Conservation (phyloP, 1,284 basidiomycete species). For the Mycena citricolor region DNA sequence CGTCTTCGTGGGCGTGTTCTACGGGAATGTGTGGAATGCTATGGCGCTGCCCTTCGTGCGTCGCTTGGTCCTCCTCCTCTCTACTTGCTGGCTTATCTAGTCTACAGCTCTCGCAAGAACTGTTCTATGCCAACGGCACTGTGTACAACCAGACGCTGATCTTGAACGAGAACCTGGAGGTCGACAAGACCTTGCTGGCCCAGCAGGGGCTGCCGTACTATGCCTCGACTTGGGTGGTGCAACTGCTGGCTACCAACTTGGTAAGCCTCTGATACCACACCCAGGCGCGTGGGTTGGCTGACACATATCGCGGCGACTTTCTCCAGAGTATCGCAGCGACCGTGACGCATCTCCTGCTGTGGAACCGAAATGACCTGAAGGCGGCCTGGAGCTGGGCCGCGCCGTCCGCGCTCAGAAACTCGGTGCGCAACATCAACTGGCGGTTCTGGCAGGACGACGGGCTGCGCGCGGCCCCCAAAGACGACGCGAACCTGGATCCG, state of each 20-base stretch:
- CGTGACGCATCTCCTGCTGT: conserved; percentile 51
- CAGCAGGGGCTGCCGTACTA: conserved; percentile 42
- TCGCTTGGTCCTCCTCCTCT: neutral
- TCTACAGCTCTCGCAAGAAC: conserved; percentile 42
- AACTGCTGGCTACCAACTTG: conserved; percentile 38
- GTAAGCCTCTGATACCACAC: no score
- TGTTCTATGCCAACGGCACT: conserved; percentile 53
- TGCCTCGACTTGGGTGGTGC: conserved; percentile 40
- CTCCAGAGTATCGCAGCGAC: conserved; percentile 45
- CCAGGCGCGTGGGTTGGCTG: no score
- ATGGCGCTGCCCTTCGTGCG: conserved; percentile 49
- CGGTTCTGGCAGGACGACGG: conserved; percentile 46
- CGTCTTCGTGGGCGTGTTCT: conserved; percentile 42
- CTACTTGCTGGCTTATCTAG: neutral
- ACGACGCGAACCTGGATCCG: conserved; percentile 41
- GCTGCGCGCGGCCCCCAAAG: conserved; percentile 29
- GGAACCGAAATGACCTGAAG: conserved; percentile 46
- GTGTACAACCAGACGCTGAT: conserved; percentile 47
- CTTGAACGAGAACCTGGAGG: conserved; percentile 46
- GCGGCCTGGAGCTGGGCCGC: conserved; percentile 45
- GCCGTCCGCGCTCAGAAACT: conserved; percentile 33
- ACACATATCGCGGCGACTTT: no score
- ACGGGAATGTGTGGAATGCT: conserved; percentile 49
- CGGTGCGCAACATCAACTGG: conserved; percentile 38
- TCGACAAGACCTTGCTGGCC: conserved; percentile 43